phyloP scores from a whole-genome alignment of 2,329 filamentous ascomycete species.

The Rosellinia necatrix region DNA sequence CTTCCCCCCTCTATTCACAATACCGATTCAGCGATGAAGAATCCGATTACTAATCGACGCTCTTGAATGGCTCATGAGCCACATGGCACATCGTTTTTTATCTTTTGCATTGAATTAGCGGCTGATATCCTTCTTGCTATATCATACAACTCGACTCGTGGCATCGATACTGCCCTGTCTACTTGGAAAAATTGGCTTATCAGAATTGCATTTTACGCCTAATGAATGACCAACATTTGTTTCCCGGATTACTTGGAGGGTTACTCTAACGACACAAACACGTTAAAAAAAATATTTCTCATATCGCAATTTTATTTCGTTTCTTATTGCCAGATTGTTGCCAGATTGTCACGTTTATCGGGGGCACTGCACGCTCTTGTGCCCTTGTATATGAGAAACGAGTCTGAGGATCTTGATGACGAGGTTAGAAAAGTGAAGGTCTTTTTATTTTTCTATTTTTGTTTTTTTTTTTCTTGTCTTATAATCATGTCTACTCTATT shows the following conservation, averaged over 20 bases:
- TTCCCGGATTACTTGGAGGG: too few species aligned
- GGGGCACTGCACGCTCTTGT: slow-evolving; percentile 25
- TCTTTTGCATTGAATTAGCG: too few species aligned
- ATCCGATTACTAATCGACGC: not conserved
- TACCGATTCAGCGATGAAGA: slow-evolving; percentile 18
- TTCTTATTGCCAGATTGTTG: slow-evolving; percentile 27
- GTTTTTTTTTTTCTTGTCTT: slow-evolving; percentile 16
- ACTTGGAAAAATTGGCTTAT: too few species aligned
- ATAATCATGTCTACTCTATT: slow-evolving; percentile 29
- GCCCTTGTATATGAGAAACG: slow-evolving; percentile 40
- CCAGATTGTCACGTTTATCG: slow-evolving; percentile 20
- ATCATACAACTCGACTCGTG: too few species aligned
- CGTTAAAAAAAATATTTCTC: slow-evolving; percentile 15
- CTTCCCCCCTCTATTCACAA: slow-evolving; percentile 20
- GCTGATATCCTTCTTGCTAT: too few species aligned
- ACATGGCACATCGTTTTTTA: not conserved
- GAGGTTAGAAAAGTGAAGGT: slow-evolving; percentile 18
- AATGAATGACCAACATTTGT: too few species aligned
- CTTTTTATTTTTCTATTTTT: too few species aligned
- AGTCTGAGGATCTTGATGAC: slow-evolving; percentile 32
- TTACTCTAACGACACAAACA: too few species aligned
- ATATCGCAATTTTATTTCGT: slow-evolving; percentile 25
- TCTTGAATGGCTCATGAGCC: not conserved
- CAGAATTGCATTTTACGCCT: too few species aligned
- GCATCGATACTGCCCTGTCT: too few species aligned